Evolutionary conservation across 176 grass and related monocot genomes (phyloP).

Genomic region (Puya raimondii): DNA sequence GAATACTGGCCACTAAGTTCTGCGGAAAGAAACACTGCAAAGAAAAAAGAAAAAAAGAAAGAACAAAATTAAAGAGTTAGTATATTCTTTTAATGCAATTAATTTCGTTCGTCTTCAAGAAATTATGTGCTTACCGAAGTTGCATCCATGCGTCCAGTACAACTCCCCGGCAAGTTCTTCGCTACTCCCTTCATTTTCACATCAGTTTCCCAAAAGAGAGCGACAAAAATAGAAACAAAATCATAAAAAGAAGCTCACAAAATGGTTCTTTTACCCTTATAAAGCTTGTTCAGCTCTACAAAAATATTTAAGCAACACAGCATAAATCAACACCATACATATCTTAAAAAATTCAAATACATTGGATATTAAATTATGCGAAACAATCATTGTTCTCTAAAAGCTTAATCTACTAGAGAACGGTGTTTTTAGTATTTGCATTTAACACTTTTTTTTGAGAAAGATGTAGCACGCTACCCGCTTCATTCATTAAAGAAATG

Average conservation of each 20-base stretch:
- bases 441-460: too few species aligned
- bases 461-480: too few species aligned
- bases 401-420: too few species aligned
- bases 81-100: neutral
- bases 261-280: too few species aligned
- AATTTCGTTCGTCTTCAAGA: neutral
- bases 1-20: constrained; percentile 44
- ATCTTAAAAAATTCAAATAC: too few species aligned
- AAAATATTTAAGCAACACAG: neutral
- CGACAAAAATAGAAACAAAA: too few species aligned
- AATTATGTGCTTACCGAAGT: constrained; percentile 37
- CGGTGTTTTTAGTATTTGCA: too few species aligned
- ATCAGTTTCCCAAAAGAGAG: neutral
- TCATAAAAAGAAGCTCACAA: too few species aligned
- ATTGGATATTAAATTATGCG: too few species aligned
- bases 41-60: neutral
- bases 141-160: constrained; percentile 47
- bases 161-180: constrained; percentile 40
- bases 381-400: too few species aligned
- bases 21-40: constrained; percentile 87
- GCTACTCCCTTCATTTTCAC: constrained; percentile 28
- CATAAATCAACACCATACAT: neutral
- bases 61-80: neutral
- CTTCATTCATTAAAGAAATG: too few species aligned
- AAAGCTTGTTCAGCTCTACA: neutral